phyloP scores from a whole-genome alignment of 2,329 filamentous ascomycete species.

The Colletotrichum theobromicola region DNA sequence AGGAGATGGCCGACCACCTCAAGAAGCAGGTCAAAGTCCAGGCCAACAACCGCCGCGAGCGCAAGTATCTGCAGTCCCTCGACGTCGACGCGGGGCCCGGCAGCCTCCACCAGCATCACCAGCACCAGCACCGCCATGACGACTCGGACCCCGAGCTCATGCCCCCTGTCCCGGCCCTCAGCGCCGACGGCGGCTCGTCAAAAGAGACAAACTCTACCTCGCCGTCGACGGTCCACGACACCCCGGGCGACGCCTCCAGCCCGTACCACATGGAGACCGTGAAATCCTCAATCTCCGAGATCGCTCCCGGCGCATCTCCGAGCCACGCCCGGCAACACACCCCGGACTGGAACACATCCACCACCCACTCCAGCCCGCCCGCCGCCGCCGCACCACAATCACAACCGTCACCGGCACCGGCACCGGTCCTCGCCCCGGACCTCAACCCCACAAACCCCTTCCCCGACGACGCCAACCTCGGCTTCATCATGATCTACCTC shows the following conservation, averaged over 20 bases:
- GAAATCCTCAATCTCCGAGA: conserved; percentile 19
- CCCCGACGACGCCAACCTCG: conserved; percentile 27
- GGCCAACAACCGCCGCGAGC: conserved; percentile 39
- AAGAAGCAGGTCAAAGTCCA: conserved; percentile 28
- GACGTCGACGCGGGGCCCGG: conserved; percentile 13
- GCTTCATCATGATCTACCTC: conserved; percentile 63
- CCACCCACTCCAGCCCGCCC: not conserved
- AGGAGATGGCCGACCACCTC: conserved; percentile 27
- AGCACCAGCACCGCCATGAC: not conserved
- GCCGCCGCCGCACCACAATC: not conserved
- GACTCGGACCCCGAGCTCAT: conserved; percentile 9
- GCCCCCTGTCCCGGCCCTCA: conserved; percentile 8
- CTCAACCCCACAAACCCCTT: not conserved
- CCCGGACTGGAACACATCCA: not conserved
- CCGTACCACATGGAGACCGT: conserved; percentile 19
- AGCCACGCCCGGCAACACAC: conserved; percentile 1
- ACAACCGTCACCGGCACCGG: not conserved
- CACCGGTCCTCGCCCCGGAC: not conserved
- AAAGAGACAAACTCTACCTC: conserved; percentile 7
- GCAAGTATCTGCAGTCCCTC: conserved; percentile 50
- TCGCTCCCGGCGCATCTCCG: conserved; percentile 4
- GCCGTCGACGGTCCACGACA: conserved; percentile 18
- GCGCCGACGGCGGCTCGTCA: conserved; percentile 6
- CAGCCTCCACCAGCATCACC: not conserved
- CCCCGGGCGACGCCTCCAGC: conserved; percentile 10